These are phyloP conservation scores for Vigna mungo DNA, from an alignment of 306 rosid genomes.

Conservation along the genomic window DNA sequence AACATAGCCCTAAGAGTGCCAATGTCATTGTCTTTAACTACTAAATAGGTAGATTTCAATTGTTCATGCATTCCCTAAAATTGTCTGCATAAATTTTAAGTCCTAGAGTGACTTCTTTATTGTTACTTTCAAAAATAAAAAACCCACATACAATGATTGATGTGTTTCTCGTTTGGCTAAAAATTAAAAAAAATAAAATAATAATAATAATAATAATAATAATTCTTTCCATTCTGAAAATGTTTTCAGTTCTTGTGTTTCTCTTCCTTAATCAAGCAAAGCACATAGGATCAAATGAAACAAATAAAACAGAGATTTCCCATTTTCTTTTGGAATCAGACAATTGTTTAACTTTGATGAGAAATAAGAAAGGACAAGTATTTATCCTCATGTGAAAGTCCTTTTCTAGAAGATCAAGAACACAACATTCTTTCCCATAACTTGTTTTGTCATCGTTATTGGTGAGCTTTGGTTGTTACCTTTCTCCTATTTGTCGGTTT, in stretches of 20 bases:
- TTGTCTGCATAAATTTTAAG: conserved; percentile 20
- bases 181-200: too few relatives aligned
- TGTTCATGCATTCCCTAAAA: conserved; percentile 16
- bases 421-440: conserved; percentile 30
- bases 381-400: conserved; percentile 36
- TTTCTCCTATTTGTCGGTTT: conserved; percentile 41
- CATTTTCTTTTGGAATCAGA: conserved; percentile 7
- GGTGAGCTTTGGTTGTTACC: conserved; percentile 35
- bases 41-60: conserved; percentile 19
- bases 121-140: neutral
- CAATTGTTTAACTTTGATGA: conserved; percentile 13
- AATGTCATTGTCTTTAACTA: conserved; percentile 35
- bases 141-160: too few relatives aligned
- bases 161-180: neutral
- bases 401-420: conserved; percentile 35
- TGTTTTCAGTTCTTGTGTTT: neutral
- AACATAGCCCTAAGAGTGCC: conserved; percentile 33
- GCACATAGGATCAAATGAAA: neutral
- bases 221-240: neutral
- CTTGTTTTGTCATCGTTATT: conserved; percentile 34
- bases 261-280: neutral
- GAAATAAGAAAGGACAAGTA: neutral
- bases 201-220: too few relatives aligned
- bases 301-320: neutral
- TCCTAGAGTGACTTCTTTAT: neutral